Base-by-base conservation (phyloP, 1,284 basidiomycete species). In the Ceratobasidium sp. region DNA sequence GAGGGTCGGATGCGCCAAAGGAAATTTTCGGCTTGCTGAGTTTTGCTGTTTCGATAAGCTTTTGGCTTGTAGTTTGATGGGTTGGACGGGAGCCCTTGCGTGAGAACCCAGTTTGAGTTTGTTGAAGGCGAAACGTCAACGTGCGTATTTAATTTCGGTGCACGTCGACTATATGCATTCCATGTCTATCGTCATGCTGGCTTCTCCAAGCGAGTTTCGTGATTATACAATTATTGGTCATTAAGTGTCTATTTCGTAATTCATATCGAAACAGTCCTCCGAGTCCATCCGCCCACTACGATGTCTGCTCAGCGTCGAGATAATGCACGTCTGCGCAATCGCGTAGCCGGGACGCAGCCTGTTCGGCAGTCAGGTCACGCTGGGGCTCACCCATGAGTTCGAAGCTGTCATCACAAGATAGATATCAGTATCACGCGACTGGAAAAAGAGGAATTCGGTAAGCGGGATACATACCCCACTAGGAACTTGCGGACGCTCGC, bases 361-460 rank as follows among this genome's bases (percentile, higher is more conserved):
- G 92, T 80, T 98, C 96, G 0, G 95, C 88, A 0, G 95, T 96
- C 48, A 98, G 84, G 81, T 98, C 96, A 1, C 96, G 86, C 84
- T 98, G 96, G 1, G 92, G 88, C 81, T 98, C 95, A 0, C 89
- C 93, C 88, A 98, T 93, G 77, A 98, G 86, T 82, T 98, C 96
- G 79, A 94, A 98, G 2, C 93, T 94, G 54, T 58, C 29, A 29
- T 27, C 48, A 64, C 48, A 72, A 51, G 22, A 39, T n/a, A 49
- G 31, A 61, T n/a, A 24, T 19, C 34, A 59, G 46, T 16, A n/a
- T 16, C 43, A 49, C 43, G 48, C 46, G 74, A 66, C 74, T 24
- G 4, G 5, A 61, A 64, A 74, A 24, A 48, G 13, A 24, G 14
- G 7, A 3, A 49, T 8, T 16, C n/a, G 19, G 31, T 39, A 63